phyloP scores from a whole-genome alignment of 2,329 filamentous ascomycete species.

The Podosphaera fusca region DNA sequence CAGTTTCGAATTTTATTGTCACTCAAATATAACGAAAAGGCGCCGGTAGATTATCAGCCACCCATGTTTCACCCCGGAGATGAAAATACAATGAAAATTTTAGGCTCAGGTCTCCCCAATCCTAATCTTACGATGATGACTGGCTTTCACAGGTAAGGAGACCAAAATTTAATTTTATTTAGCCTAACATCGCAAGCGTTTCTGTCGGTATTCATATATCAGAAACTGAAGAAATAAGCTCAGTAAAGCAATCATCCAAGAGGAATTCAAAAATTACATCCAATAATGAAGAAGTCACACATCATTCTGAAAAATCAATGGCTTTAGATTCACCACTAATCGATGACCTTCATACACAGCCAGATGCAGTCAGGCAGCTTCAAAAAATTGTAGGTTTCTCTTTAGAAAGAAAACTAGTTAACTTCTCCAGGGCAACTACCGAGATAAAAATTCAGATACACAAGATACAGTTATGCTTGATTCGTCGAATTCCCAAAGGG shows the following conservation, averaged over 20 bases:
- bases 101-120: conserved; percentile 1
- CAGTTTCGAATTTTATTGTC: conserved; percentile 5
- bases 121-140: conserved; percentile 3
- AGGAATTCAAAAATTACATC: neutral
- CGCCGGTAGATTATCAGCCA: conserved; percentile 6
- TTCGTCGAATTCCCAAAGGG: neutral
- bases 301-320: neutral
- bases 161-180: neutral
- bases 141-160: conserved; percentile 4
- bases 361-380: conserved; percentile 2
- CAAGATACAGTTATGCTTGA: conserved; percentile 6
- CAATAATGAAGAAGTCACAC: neutral
- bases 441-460: conserved; percentile 4
- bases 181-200: conserved; percentile 1
- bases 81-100: conserved; percentile 2
- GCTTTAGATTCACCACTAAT: neutral
- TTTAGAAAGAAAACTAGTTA: neutral
- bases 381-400: conserved; percentile 2
- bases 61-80: conserved; percentile 6
- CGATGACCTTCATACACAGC: conserved; percentile 1
- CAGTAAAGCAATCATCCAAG: neutral
- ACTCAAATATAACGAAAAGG: conserved; percentile 6
- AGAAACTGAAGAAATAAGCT: neutral
- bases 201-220: conserved; percentile 1
- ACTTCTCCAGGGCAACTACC: conserved; percentile 3